Evolutionary conservation across 352 stramenopile species (phyloP).

Genomic region (Globisporangium perplexum): DNA sequence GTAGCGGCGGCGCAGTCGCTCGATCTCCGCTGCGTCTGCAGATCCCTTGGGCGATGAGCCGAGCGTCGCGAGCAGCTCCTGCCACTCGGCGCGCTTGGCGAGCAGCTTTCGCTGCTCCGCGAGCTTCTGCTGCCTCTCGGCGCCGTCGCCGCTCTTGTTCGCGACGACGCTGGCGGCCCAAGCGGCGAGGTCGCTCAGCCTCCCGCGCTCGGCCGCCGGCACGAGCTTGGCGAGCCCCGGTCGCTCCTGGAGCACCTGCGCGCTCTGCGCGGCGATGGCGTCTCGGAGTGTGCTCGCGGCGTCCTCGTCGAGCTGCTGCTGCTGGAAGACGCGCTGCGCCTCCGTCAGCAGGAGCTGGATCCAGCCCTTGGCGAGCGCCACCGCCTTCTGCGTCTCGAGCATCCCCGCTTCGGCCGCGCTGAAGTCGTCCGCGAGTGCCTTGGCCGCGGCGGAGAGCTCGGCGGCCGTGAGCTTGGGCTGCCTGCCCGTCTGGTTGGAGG

Average conservation of each 20-base stretch:
- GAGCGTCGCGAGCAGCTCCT: slow-evolving; percentile 20
- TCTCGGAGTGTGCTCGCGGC: slow-evolving; percentile 19
- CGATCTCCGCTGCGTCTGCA: slow-evolving; percentile 10
- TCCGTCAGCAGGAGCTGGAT: slow-evolving; percentile 39
- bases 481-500: neutral
- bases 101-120: slow-evolving; percentile 55
- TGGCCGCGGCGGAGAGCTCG: slow-evolving; percentile 25
- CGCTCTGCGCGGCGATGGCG: slow-evolving; percentile 24
- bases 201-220: slow-evolving; percentile 17
- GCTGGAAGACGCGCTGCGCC: slow-evolving; percentile 30
- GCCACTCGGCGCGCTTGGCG: slow-evolving; percentile 44
- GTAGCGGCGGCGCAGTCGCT: slow-evolving; percentile 35
- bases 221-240: slow-evolving; percentile 31
- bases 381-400: slow-evolving; percentile 24
- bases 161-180: slow-evolving; percentile 28
- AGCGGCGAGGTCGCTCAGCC: slow-evolving; percentile 29
- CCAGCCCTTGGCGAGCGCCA: slow-evolving; percentile 37
- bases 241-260: slow-evolving; percentile 21
- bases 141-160: slow-evolving; percentile 4
- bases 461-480: slow-evolving; percentile 15
- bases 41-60: neutral
- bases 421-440: slow-evolving; percentile 51
- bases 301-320: slow-evolving; percentile 19
- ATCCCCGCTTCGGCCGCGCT: slow-evolving; percentile 36
- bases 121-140: slow-evolving; percentile 30